Evolutionary conservation across 345 rosid genomes (phyloP).

Genomic region (Excoecaria agallocha): DNA sequence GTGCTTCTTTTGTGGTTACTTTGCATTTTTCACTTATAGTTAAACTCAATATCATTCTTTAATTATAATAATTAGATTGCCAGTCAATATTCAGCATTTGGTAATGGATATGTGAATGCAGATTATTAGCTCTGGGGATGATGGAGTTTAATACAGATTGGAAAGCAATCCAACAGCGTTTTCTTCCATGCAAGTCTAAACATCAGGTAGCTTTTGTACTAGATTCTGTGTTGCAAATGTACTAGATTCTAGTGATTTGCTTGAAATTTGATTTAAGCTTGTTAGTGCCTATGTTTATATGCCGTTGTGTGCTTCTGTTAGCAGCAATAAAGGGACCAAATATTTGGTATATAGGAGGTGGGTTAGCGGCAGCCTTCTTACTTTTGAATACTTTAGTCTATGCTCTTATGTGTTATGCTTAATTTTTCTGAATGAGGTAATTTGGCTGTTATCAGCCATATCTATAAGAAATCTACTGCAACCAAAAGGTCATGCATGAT

Average conservation of each 20-base stretch:
- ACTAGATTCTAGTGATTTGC: neutral
- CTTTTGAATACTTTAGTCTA: neutral
- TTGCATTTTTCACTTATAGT: neutral
- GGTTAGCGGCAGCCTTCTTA: neutral
- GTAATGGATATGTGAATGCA: conserved; percentile 31
- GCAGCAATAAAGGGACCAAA: conserved; percentile 1
- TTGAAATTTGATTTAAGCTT: neutral
- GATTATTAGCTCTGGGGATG: conserved; percentile 83
- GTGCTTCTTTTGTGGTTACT: conserved; percentile 1
- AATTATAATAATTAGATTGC: neutral
- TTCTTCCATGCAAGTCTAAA: conserved; percentile 94
- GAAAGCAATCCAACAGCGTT: conserved; percentile 87
- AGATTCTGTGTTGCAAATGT: neutral
- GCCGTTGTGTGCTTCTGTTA: conserved; percentile 2
- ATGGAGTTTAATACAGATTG: conserved; percentile 89
- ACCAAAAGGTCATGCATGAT: neutral
- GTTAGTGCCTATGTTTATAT: neutral
- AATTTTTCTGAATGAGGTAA: neutral
- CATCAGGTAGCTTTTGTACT: conserved; percentile 63
- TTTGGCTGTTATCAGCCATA: neutral
- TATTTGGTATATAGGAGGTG: neutral
- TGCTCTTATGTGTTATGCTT: neutral
- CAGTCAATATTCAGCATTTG: conserved; percentile 13
- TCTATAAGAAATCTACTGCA: neutral
- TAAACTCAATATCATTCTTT: neutral